Evolutionary conservation across 2,329 filamentous ascomycete species (phyloP), one percentile per base, ranked within the genome.

Genomic region (Fusarium solani-melongenae): DNA sequence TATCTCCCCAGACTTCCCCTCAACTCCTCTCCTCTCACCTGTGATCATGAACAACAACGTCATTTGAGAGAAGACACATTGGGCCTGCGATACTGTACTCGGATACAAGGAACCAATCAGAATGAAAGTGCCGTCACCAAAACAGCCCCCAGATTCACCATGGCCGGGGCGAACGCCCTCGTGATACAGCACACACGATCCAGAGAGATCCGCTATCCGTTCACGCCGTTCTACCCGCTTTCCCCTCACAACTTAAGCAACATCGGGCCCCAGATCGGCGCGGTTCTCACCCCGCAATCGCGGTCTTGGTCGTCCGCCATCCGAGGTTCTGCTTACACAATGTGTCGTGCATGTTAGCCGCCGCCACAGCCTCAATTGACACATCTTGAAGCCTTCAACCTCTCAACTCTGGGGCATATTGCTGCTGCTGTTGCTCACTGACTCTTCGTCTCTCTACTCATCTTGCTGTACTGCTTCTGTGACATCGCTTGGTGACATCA

Each of bases 221-320:
- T 49, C 22, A 27, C 22, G 9, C 44, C 44, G 44, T 29, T 49
- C 44, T 49, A 49, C 24, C 44, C 71, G 71, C 72, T 67, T 73
- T 68, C 69, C 72, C 72, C 72, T 75, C 72, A 74, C 71, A 55
- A 63, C 65, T 36, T 66, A 11, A 63, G 56, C 70, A 74, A 70
- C 62, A 62, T 64, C 53, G 46, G 60, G 34, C 60, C 67, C 73
- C 67, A 65, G 67, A 75, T 74, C 70, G 56, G 60, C 62, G 34
- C 53, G 27, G 55, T 39, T 29, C 20, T 66, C 70, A 64, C 73
- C 73, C 73, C 73, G 73, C 73, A 76, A 73, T 69, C 62, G 72
- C 66, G 67, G 65, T 73, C 29, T 49, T 73, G 57, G 46, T 36
- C 64, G 62, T 72, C 69, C 58, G 60, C 46, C 63, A 76, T 64